Evolutionary conservation across 805 yeast genomes (phyloP), one percentile per base, ranked within the genome.

Genomic region (Yamadazyma tumulicola): DNA sequence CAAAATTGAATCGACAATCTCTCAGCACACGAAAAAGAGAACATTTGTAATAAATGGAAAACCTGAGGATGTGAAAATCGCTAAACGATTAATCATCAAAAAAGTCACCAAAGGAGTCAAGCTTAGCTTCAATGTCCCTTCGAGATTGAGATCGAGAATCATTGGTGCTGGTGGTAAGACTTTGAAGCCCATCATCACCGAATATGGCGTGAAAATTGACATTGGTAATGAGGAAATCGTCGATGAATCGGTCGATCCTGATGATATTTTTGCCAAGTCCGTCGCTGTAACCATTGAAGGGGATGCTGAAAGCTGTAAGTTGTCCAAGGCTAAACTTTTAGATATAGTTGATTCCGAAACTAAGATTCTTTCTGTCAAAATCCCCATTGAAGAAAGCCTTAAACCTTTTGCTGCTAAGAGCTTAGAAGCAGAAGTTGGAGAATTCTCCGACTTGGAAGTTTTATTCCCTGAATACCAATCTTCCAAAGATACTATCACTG

Each of bases 141-240:
- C 89, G 10, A 76, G 75, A 46, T 72, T 85, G 39, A 76, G 93
- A 59, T 74, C 94, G 6, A 74, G 76, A 32, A 76, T 89, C 39
- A 89, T 89, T 61, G 97, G 97, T 39, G 73, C 89, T 28, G 85
- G 81, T 55, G 97, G 97, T 55, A 75, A 72, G 48, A 81, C 72
- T 41, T 75, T 89, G 60, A 85, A 79, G 57, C 89, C 93, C 39
- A 85, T 89, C 45, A 71, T 84, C 31, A 82, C 74, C 34, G 67
- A 73, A 23, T 74, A 85, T 31, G 81, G 77, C 32, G 79, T 79
- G 34, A 83, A 72, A 46, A 77, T 89, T 46, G 85, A 85, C 49
- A 79, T 89, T 49, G 82, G 79, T 39, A 48, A 51, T 29, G 55
- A 47, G 28, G 54, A 54, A 19, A 58, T 59, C 18, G 59, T 57